A percentile compares a stretch with the other conserved stretches of the same genome.
phyloP scores from a whole-genome alignment of 2,329 filamentous ascomycete genomes.

The Elsinoe fawcettii region DNA sequence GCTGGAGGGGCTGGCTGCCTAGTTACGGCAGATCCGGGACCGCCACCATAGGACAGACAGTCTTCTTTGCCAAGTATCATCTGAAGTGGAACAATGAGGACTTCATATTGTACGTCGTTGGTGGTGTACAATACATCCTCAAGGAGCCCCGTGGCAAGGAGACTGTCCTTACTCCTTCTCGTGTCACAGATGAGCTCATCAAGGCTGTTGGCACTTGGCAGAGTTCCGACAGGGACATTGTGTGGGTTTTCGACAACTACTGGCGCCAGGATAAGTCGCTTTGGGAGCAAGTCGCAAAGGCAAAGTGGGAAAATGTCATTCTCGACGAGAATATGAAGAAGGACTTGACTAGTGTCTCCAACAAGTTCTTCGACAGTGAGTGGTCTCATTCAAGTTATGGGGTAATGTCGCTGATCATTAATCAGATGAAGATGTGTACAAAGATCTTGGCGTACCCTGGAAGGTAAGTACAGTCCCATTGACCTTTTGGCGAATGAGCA shows the following conservation, averaged over 20 bases:
- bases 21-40: slow-evolving; percentile 24
- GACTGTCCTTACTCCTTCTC: slow-evolving; percentile 29
- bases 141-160: slow-evolving; percentile 32
- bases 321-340: slow-evolving; percentile 38
- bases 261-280: slow-evolving; percentile 35
- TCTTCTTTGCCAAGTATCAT: slow-evolving; percentile 35
- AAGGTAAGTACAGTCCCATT: slow-evolving; percentile 23
- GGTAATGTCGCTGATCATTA: neutral
- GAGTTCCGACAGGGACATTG: slow-evolving; percentile 28
- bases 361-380: slow-evolving; percentile 36
- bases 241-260: slow-evolving; percentile 39
- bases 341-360: slow-evolving; percentile 33
- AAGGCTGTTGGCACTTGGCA: slow-evolving; percentile 34
- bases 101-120: slow-evolving; percentile 35
- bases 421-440: slow-evolving; percentile 33
- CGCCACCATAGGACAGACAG: slow-evolving; percentile 31
- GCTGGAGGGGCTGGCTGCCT: slow-evolving; percentile 33
- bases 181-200: slow-evolving; percentile 33
- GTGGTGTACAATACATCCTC: slow-evolving; percentile 34
- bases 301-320: slow-evolving; percentile 41
- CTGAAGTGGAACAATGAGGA: slow-evolving; percentile 33
- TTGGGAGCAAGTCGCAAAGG: slow-evolving; percentile 35
- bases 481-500: neutral
- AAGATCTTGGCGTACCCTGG: slow-evolving; percentile 40
- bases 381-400: neutral